Evolutionary conservation across 2,329 filamentous ascomycete genomes (phyloP).

Genomic region (Trichoderma breve): DNA sequence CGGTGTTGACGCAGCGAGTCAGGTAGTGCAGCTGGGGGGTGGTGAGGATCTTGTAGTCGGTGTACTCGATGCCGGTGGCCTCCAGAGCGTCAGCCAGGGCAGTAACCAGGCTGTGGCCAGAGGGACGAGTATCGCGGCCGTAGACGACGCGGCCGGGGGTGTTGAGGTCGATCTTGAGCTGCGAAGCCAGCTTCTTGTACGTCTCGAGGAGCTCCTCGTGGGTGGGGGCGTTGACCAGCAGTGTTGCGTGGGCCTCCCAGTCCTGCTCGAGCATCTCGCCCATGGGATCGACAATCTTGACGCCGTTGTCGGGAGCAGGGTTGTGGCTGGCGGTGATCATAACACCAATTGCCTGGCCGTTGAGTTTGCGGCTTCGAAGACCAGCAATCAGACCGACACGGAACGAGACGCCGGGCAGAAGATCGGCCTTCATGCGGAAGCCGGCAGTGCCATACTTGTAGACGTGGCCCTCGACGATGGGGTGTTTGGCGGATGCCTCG

Average conservation of each 20-base stretch:
- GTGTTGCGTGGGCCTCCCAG: conserved; percentile 88
- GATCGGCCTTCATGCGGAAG: conserved; percentile 69
- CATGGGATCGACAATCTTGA: conserved; percentile 96
- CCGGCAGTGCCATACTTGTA: conserved; percentile 68
- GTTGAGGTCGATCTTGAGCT: conserved; percentile 71
- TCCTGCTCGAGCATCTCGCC: conserved; percentile 97
- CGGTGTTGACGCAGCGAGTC: conserved; percentile 89
- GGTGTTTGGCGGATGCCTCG: conserved; percentile 60
- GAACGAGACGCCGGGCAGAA: conserved; percentile 90
- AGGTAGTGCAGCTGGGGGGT: conserved; percentile 98
- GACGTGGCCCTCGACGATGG: conserved; percentile 52
- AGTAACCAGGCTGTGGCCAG: conserved; percentile 76
- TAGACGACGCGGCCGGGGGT: conserved; percentile 78
- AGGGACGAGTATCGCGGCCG: conserved; percentile 89
- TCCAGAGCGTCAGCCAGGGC: conserved; percentile 78
- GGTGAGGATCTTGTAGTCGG: conserved; percentile 87
- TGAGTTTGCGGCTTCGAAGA: conserved; percentile 84
- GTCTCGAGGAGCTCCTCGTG: conserved; percentile 72
- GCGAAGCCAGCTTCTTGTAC: conserved; percentile 72
- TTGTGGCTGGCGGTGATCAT: conserved; percentile 97
- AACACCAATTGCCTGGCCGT: conserved; percentile 88
- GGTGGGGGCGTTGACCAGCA: conserved; percentile 78
- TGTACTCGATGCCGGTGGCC: conserved; percentile 69
- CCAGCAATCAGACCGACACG: conserved; percentile 86
- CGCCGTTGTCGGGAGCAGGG: conserved; percentile 82